These are phyloP conservation scores for Kandelia obovata DNA, from an alignment of 345 rosid species.

Conservation along the genomic window DNA sequence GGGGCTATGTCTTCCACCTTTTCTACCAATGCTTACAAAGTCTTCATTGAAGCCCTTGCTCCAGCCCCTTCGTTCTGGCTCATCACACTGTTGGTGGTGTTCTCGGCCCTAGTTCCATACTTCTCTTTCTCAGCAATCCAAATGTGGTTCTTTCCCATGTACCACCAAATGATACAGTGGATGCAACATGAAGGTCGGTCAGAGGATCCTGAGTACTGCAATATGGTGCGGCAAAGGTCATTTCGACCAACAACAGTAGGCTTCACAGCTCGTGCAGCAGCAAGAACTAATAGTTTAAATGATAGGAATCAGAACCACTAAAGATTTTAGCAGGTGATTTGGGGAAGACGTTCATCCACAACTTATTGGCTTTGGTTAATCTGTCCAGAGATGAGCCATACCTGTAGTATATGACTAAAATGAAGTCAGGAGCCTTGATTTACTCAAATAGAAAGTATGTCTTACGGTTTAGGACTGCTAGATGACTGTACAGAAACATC, in stretches of 20 bases:
- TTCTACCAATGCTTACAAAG: slow-evolving; percentile 52
- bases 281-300: slow-evolving; percentile 13
- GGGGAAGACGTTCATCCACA: neutral
- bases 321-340: slow-evolving; percentile 9
- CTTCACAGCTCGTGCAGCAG: slow-evolving; percentile 58
- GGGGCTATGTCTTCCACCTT: slow-evolving; percentile 44
- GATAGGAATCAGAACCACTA: slow-evolving; percentile 10
- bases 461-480: neutral
- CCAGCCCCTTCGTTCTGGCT: slow-evolving; percentile 80
- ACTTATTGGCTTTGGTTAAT: slow-evolving; percentile 1
- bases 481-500: neutral
- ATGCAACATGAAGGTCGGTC: slow-evolving; percentile 62
- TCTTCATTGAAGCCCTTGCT: slow-evolving; percentile 74
- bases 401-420: neutral
- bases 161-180: slow-evolving; percentile 88
- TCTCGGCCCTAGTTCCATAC: slow-evolving; percentile 58
- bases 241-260: slow-evolving; percentile 71
- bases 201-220: slow-evolving; percentile 62
- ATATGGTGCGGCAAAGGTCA: slow-evolving; percentile 76
- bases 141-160: slow-evolving; percentile 88
- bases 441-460: neutral
- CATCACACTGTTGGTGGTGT: slow-evolving; percentile 45
- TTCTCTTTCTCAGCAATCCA: slow-evolving; percentile 58
- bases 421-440: neutral
- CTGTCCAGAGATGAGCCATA: neutral